Conservation (phyloP, 331 rosid genomes). For the Arachis monticola region DNA sequence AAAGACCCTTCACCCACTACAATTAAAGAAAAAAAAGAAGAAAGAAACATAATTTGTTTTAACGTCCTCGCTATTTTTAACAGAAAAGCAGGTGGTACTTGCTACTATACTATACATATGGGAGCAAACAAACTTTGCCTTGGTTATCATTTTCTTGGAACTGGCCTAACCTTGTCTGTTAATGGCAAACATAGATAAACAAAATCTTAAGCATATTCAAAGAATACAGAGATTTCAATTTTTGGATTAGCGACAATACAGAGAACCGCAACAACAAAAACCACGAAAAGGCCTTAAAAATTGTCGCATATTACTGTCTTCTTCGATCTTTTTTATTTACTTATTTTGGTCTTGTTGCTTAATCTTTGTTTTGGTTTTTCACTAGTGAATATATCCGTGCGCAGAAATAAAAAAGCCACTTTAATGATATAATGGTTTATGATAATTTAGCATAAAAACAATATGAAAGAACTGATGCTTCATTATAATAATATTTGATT, state of each 20-base stretch:
- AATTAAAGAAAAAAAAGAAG: not conserved
- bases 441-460: too few relatives aligned
- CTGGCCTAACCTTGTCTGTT: not conserved
- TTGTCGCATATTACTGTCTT: not conserved
- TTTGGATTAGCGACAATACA: not conserved
- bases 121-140: not conserved
- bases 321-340: not conserved
- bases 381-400: too few relatives aligned
- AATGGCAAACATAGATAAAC: not conserved
- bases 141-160: not conserved
- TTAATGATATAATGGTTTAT: too few relatives aligned
- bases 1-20: not conserved
- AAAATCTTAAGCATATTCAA: not conserved
- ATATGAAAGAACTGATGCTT: too few relatives aligned
- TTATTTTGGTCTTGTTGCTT: too few relatives aligned
- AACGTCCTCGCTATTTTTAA: not conserved
- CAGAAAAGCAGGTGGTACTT: not conserved
- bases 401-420: too few relatives aligned
- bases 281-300: not conserved
- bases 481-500: too few relatives aligned
- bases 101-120: not conserved
- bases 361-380: too few relatives aligned
- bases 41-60: not conserved
- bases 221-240: not conserved
- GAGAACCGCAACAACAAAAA: not conserved